These are phyloP conservation scores for Lentinula raphanica DNA, from an alignment of 768 basidiomycete species.

Conservation along the genomic window DNA sequence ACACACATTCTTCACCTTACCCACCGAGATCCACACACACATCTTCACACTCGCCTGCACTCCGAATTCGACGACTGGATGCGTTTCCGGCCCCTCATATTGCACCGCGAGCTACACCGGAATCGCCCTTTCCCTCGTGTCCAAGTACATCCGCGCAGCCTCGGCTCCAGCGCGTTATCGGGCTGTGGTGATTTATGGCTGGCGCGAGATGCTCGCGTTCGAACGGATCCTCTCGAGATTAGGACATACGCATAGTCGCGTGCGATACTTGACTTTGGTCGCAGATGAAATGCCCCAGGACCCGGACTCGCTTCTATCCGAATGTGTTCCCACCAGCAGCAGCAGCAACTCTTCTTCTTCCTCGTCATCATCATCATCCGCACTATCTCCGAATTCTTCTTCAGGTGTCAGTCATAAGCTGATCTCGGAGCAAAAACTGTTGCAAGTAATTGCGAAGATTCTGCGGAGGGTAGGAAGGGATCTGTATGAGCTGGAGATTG, in stretches of 20 bases:
- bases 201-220: background rate
- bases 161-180: background rate
- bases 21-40: background rate
- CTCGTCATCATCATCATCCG: background rate
- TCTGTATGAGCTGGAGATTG: constrained; percentile 4
- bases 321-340: background rate
- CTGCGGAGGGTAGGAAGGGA: background rate
- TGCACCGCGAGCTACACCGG: background rate
- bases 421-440: background rate
- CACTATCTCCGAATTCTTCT: background rate
- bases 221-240: background rate
- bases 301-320: background rate
- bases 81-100: background rate
- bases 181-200: background rate
- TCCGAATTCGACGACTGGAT: background rate
- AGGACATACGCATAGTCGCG: background rate
- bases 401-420: background rate
- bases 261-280: constrained; percentile 2
- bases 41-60: background rate
- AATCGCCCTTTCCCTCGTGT: background rate
- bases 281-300: background rate
- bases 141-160: background rate
- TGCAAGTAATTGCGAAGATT: background rate
- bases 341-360: too few relatives aligned
- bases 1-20: background rate